These are phyloP conservation scores for Penicillium fimorum DNA, from an alignment of 495 filamentous ascomycete species.

Conservation along the genomic window DNA sequence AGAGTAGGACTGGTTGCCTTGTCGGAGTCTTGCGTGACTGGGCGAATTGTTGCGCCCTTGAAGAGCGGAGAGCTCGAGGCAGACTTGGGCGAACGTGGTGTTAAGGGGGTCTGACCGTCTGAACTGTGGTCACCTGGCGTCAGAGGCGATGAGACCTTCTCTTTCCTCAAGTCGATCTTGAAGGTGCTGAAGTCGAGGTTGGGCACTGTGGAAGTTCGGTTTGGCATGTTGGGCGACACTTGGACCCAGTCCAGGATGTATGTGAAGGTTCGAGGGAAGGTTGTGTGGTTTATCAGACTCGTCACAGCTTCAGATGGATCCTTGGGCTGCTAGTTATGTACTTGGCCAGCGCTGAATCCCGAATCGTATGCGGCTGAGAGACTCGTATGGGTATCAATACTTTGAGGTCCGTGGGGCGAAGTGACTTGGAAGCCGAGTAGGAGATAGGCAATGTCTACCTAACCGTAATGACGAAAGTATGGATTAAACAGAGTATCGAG, in stretches of 20 bases:
- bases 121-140: slow-evolving; percentile 41
- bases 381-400: background rate
- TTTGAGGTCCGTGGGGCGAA: slow-evolving; percentile 5
- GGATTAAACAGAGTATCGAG: slow-evolving; percentile 10
- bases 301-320: slow-evolving; percentile 1
- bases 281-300: slow-evolving; percentile 6
- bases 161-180: slow-evolving; percentile 31
- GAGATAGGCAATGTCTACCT: slow-evolving; percentile 1
- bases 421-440: background rate
- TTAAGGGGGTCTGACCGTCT: slow-evolving; percentile 42
- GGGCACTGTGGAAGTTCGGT: slow-evolving; percentile 40
- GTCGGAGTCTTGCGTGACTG: slow-evolving; percentile 44
- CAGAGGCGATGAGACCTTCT: slow-evolving; percentile 36
- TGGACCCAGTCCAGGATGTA: slow-evolving; percentile 10
- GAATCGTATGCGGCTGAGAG: slow-evolving; percentile 8
- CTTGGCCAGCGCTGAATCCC: background rate
- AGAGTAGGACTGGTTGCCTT: slow-evolving; percentile 35
- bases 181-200: slow-evolving; percentile 46
- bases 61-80: slow-evolving; percentile 42
- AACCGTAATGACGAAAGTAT: background rate
- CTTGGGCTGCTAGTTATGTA: background rate
- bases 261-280: slow-evolving; percentile 9
- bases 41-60: slow-evolving; percentile 46
- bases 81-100: slow-evolving; percentile 46
- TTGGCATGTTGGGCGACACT: slow-evolving; percentile 40